These are phyloP conservation scores for Tetragonia tetragonoides DNA, from an alignment of 148 eudicot species.

Conservation along the genomic window DNA sequence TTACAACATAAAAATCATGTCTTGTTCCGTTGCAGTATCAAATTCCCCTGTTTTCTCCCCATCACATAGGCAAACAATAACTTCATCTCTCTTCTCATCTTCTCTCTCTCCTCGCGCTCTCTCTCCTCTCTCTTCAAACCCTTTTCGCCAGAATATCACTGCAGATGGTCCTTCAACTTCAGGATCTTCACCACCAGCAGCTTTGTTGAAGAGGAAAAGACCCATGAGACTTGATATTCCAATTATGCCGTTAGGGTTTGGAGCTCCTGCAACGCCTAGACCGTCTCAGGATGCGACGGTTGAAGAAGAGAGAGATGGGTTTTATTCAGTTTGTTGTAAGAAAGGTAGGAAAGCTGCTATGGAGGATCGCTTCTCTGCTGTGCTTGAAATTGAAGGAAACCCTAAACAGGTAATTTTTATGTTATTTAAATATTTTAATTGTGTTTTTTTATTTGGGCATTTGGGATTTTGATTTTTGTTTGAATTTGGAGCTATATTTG, in stretches of 20 bases:
- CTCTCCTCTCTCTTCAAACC: conserved; percentile 29
- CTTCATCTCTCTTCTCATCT: conserved; percentile 26
- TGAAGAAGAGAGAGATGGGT: conserved; percentile 70
- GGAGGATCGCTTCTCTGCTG: conserved; percentile 84
- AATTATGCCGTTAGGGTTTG: conserved; percentile 31
- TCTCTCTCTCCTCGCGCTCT: conserved; percentile 33
- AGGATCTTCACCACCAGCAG: conserved; percentile 33
- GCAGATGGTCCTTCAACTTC: conserved; percentile 25
- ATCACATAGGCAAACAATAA: conserved; percentile 19
- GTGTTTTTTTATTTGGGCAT: background rate
- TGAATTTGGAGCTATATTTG: background rate
- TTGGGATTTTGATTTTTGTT: background rate
- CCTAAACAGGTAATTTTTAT: conserved; percentile 61
- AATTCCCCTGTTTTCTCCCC: conserved; percentile 74
- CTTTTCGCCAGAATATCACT: conserved; percentile 21
- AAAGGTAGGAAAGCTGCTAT: conserved; percentile 73
- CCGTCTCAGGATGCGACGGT: conserved; percentile 29
- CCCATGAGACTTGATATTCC: conserved; percentile 76
- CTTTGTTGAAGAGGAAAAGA: conserved; percentile 64
- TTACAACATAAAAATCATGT: background rate
- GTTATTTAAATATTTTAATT: background rate
- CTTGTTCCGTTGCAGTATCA: conserved; percentile 46
- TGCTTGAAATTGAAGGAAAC: conserved; percentile 43
- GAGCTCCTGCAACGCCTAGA: conserved; percentile 26
- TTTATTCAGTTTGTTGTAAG: conserved; percentile 74